Evolutionary conservation across 441 rosid genomes (phyloP).

Genomic region (Metrosideros polymorpha): DNA sequence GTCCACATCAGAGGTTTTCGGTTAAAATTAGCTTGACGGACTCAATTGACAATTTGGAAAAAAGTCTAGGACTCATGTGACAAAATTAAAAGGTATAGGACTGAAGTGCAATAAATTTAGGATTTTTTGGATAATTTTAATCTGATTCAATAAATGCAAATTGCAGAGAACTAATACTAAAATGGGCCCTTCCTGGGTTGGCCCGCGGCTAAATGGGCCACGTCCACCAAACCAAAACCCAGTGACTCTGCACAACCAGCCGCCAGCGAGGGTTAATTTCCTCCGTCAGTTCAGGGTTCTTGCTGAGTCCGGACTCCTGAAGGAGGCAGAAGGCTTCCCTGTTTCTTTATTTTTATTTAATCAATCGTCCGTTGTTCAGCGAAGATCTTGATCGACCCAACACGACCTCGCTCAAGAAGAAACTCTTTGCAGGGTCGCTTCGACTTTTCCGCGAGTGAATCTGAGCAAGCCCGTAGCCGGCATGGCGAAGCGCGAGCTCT

Average conservation of each 20-base stretch:
- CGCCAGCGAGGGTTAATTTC: not conserved
- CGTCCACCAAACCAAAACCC: not conserved
- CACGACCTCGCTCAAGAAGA: not conserved
- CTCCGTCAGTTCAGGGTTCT: not conserved
- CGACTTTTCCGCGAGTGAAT: not conserved
- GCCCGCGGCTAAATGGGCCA: not conserved
- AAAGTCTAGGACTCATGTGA: too few species aligned
- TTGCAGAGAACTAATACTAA: not conserved
- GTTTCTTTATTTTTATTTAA: not conserved
- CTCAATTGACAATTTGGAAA: too few species aligned
- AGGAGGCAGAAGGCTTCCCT: not conserved
- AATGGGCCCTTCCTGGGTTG: not conserved
- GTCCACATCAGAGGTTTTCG: too few species aligned
- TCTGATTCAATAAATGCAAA: not conserved
- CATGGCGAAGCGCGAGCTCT: slow-evolving; percentile 87
- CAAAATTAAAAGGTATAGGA: too few species aligned
- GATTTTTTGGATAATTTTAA: too few species aligned
- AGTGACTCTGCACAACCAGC: not conserved
- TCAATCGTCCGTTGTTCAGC: not conserved
- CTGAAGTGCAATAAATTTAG: too few species aligned
- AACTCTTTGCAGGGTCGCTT: not conserved
- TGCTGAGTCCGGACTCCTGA: not conserved
- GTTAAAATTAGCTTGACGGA: too few species aligned
- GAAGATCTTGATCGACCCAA: not conserved
- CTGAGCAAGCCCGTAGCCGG: not conserved